These are phyloP conservation scores for Bremia lactucae DNA, from an alignment of 352 stramenopile species.

Conservation along the genomic window DNA sequence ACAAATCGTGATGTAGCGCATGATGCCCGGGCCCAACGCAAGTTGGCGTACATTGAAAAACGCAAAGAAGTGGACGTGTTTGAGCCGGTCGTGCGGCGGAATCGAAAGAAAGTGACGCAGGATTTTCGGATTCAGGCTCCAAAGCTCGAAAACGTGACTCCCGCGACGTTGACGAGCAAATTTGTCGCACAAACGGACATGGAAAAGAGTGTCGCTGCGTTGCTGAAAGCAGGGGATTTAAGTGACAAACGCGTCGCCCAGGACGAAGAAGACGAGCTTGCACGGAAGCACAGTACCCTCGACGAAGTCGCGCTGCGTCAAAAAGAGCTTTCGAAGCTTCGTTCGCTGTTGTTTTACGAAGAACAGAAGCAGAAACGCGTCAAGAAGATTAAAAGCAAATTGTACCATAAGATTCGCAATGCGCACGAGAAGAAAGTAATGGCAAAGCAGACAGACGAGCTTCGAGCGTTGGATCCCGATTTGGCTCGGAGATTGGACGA, in stretches of 20 bases:
- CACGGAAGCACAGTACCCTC: slow-evolving; percentile 53
- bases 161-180: slow-evolving; percentile 84
- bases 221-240: slow-evolving; percentile 52
- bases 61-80: slow-evolving; percentile 84
- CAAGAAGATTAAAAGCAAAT: slow-evolving; percentile 99
- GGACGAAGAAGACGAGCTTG: slow-evolving; percentile 64
- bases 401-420: slow-evolving; percentile 97
- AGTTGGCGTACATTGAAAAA: slow-evolving; percentile 85
- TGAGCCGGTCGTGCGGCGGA: slow-evolving; percentile 84
- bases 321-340: slow-evolving; percentile 92
- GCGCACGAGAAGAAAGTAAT: slow-evolving; percentile 82
- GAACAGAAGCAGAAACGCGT: slow-evolving; percentile 96
- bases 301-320: slow-evolving; percentile 82
- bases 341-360: slow-evolving; percentile 97
- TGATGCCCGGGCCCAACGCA: slow-evolving; percentile 79
- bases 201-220: slow-evolving; percentile 67
- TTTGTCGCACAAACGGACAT: slow-evolving; percentile 89
- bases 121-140: slow-evolving; percentile 88
- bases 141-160: slow-evolving; percentile 69
- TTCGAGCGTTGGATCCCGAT: slow-evolving; percentile 69
- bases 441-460: slow-evolving; percentile 76
- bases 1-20: slow-evolving; percentile 66
- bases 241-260: slow-evolving; percentile 47
- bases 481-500: slow-evolving; percentile 66
- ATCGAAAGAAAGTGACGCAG: slow-evolving; percentile 90